Evolutionary conservation across 129 eudicot species (phyloP), one percentile per base, ranked within the genome.

Genomic region (Flaveria brownii): DNA sequence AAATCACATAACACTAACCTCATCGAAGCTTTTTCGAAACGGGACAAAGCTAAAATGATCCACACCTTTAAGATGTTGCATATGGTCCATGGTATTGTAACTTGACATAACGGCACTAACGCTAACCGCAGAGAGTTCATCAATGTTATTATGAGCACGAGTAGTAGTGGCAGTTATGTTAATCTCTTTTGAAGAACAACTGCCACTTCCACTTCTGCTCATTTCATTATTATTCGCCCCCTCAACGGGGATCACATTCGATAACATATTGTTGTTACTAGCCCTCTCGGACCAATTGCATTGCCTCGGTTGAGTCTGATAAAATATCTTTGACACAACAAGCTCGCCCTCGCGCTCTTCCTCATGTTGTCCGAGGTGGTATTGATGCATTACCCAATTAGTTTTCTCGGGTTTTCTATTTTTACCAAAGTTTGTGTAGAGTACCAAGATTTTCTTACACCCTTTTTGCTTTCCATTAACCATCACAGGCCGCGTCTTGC

Each of bases 331-430:
- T 1, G 99, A 95, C 11, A 95, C 99, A 57, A 95, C 99, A 13
- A 95, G 93, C 73, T 95, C 99, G 0, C 99, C 99, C 68, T 95
- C 99, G 36, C 83, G 89, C 81, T 95, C 99, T 59, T 95, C 99
- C 75, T 95, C 99, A 15, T 89, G 87, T 51, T 87, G 96, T 20
- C 99, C 99, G 22, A 95, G 83, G 78, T 95, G 99, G 85, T 91
- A 95, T 51, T 95, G 97, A 69, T 95, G 99, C 99, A 95, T 95
- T 42, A 95, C 99, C 99, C 99, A 95, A 45, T 91, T 95, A 0
- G 99, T 95, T 76, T 95, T 95, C 50, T 95, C 97, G n/a, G 99
- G 99, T 67, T 95, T 95, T 57, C 97, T 81, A 55, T 95, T 95
- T 71, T 95, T 95, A 14, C 99, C 97, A 57, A 95, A 95, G 72